Evolutionary conservation across 441 rosid genomes (phyloP).

Genomic region (Biscutella laevigata): DNA sequence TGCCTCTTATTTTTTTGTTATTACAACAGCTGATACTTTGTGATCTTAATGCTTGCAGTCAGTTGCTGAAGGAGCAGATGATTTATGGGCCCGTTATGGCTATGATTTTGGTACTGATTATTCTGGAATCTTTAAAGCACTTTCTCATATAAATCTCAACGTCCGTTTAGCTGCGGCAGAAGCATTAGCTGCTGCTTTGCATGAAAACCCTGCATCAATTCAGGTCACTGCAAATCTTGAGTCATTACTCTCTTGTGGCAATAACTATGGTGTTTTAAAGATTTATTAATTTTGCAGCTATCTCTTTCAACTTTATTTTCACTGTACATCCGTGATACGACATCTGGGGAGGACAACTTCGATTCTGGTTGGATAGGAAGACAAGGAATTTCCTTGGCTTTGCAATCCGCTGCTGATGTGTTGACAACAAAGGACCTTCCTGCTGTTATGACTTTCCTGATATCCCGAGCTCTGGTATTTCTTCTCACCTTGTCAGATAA

Average conservation of each 20-base stretch:
- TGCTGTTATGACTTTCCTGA: constrained; percentile 91
- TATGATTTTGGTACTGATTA: constrained; percentile 82
- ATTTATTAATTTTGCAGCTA: constrained; percentile 47
- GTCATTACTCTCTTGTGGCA: constrained; percentile 11
- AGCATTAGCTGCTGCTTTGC: constrained; percentile 96
- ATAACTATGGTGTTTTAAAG: constrained; percentile 21
- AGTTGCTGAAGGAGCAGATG: constrained; percentile 90
- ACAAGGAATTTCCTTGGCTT: constrained; percentile 92
- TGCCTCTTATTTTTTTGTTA: neutral
- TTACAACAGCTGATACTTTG: constrained; percentile 10
- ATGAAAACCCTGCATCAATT: constrained; percentile 79
- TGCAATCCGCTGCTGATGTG: constrained; percentile 90
- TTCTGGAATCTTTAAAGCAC: constrained; percentile 77
- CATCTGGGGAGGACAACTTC: constrained; percentile 43
- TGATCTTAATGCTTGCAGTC: constrained; percentile 40
- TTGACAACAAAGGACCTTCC: constrained; percentile 95
- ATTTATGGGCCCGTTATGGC: constrained; percentile 96
- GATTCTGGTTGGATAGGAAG: constrained; percentile 94
- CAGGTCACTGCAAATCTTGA: constrained; percentile 44
- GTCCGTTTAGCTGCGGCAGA: constrained; percentile 92
- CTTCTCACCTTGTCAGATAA: constrained; percentile 20
- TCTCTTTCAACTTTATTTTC: constrained; percentile 90
- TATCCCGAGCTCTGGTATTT: constrained; percentile 92
- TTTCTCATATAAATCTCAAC: constrained; percentile 66
- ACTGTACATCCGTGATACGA: constrained; percentile 68